Conservation (phyloP, 148 eudicot species). For the Polygonum maritimum region DNA sequence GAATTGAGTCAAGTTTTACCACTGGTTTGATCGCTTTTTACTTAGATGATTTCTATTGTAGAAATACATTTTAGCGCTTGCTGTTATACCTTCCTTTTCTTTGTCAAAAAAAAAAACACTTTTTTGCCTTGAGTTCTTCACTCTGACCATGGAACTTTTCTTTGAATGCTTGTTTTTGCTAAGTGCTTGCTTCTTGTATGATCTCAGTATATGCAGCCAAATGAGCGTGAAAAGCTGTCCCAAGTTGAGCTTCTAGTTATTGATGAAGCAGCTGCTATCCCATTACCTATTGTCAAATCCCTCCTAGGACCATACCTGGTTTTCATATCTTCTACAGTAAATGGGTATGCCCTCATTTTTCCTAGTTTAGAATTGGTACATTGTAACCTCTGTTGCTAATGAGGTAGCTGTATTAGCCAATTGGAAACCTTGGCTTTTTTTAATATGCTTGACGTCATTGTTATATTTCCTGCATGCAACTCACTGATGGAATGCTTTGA, state of each 20-base stretch:
- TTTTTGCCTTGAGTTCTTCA: not conserved
- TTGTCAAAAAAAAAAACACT: no score
- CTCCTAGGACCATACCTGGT: constrained; percentile 91
- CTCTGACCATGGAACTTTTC: not conserved
- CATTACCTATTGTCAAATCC: constrained; percentile 81
- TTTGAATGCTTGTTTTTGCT: constrained; percentile 3
- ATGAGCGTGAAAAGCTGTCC: constrained; percentile 82
- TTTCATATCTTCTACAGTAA: constrained; percentile 92
- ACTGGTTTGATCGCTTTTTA: not conserved
- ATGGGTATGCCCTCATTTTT: constrained; percentile 48
- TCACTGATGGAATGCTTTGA: not conserved
- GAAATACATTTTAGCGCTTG: not conserved
- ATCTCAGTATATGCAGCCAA: constrained; percentile 81
- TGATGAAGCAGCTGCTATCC: constrained; percentile 99
- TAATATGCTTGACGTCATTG: not conserved
- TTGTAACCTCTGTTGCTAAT: not conserved
- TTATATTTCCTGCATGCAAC: not conserved
- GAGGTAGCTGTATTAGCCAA: not conserved
- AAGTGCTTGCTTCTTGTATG: not conserved
- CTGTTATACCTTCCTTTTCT: not conserved
- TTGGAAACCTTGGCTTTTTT: not conserved
- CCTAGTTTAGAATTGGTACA: not conserved
- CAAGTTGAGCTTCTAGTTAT: constrained; percentile 90
- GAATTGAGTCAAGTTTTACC: not conserved
- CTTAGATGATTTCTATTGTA: not conserved